These are phyloP conservation scores for Ziziphus jujuba DNA, from an alignment of 306 rosid genomes.

Conservation along the genomic window DNA sequence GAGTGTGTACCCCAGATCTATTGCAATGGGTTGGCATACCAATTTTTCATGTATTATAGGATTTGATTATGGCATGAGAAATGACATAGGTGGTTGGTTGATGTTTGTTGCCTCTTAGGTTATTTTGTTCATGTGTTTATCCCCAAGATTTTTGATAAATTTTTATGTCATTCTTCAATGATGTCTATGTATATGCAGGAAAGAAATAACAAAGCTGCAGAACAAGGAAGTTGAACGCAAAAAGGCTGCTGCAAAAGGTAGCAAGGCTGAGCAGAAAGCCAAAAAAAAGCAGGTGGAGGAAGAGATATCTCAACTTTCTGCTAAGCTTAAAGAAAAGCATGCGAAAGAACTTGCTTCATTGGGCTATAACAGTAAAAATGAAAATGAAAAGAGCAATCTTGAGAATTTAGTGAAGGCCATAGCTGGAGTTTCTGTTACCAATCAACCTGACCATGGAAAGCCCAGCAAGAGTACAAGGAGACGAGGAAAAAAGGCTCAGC, in stretches of 20 bases:
- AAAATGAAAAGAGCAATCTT: slow-evolving; percentile 57
- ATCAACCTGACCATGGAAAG: slow-evolving; percentile 59
- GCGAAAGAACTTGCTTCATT: slow-evolving; percentile 63
- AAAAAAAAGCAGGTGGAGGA: slow-evolving; percentile 98
- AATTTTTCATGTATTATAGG: not conserved
- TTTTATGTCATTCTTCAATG: slow-evolving; percentile 9
- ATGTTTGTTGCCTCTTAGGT: slow-evolving; percentile 5
- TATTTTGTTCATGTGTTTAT: not conserved
- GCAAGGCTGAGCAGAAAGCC: slow-evolving; percentile 93
- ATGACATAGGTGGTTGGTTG: not conserved
- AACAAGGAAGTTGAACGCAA: slow-evolving; percentile 79
- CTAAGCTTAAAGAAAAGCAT: slow-evolving; percentile 70
- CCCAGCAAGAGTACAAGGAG: slow-evolving; percentile 71
- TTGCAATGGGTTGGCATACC: slow-evolving; percentile 1
- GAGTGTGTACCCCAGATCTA: not conserved
- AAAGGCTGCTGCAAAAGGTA: slow-evolving; percentile 84
- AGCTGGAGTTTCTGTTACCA: slow-evolving; percentile 73
- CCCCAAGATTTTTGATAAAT: not conserved
- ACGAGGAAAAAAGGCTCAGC: slow-evolving; percentile 70
- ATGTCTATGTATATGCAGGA: slow-evolving; percentile 45
- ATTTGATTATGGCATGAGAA: not conserved
- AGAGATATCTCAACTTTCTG: slow-evolving; percentile 71
- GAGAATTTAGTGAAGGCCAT: slow-evolving; percentile 82
- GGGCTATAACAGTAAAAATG: slow-evolving; percentile 55
- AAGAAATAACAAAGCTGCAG: slow-evolving; percentile 75